Base-by-base conservation (phyloP, 495 filamentous ascomycete species). In the Neohortaea acidophila region DNA sequence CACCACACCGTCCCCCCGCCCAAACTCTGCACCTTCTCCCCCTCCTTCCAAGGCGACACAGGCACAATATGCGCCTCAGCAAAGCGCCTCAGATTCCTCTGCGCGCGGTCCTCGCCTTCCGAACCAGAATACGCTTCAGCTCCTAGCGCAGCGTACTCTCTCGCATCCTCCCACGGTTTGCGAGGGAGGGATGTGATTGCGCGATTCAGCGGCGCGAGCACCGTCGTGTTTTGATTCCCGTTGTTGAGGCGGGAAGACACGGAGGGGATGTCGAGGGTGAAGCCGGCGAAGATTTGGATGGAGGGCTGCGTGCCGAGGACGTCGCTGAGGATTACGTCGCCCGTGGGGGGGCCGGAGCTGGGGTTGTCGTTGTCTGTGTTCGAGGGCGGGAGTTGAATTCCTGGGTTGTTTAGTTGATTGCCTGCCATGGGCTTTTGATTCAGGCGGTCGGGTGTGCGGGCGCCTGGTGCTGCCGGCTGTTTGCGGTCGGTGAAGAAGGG, bases 161-260 rank as follows among this genome's bases (percentile, higher is more conserved):
- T 59, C 0, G 82, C 75, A 45, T 91, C 76, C 49, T 97, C 87
- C 89, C 89, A 97, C 2, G 89, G 89, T 53, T 96, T 96, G 40
- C 81, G 66, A 0, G 85, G 84, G 26, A 96, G 65, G 1, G 59
- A 68, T 47, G 77, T 77, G 44, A 97, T 72, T 1, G 73, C 84
- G 26, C 70, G 73, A 58, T 97, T 96, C 4, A 77, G 57, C 1
- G 89, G 91, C 1, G 89, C 89, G 0, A 97, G 69, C 19, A 97
- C 80, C 0, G 91, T 97, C 9, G 84, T 79, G 52, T 94, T 94
- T 38, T 68, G 56, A 0, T 64, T 51, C 1, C 61, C 57, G 55
- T 84, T 72, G 43, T 81, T 73, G 6, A 97, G 66, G 1, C 81
- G 83, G 13, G 65, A 64, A 10, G 73, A 66, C 26, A 92, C 68